Percentiles rank a stretch among this genome's conserved stretches.
phyloP scores from a whole-genome alignment of 2,329 filamentous ascomycete genomes.

The Scortechinia acanthostroma region DNA sequence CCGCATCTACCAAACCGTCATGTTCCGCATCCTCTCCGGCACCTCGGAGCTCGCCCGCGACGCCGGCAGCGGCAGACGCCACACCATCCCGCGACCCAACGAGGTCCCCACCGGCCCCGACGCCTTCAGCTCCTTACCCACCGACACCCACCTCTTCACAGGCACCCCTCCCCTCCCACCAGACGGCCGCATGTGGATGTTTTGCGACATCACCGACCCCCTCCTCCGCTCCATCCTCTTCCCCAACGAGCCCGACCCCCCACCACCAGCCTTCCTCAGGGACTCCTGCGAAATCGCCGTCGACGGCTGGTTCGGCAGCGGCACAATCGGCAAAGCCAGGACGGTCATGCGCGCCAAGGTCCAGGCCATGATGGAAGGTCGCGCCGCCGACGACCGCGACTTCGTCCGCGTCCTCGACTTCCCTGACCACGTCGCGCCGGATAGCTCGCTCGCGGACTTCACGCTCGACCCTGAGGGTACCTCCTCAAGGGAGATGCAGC shows the following conservation, averaged over 20 bases:
- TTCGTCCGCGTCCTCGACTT: background rate
- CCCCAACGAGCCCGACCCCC: background rate
- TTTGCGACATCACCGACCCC: slow-evolving; percentile 84
- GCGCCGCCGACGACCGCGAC: background rate
- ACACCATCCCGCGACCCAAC: background rate
- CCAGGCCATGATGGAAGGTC: background rate
- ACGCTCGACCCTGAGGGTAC: background rate
- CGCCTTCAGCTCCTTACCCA: slow-evolving; percentile 2
- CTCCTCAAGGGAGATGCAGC: background rate
- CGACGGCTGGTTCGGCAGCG: background rate
- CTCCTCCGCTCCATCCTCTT: slow-evolving; percentile 56
- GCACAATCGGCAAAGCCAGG: background rate
- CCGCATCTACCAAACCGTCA: slow-evolving; percentile 79
- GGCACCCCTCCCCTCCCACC: slow-evolving; percentile 60
- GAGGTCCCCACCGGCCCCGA: background rate
- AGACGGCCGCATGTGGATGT: slow-evolving; percentile 88
- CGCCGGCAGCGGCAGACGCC: background rate
- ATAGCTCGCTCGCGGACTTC: background rate
- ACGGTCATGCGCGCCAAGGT: background rate
- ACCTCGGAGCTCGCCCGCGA: slow-evolving; percentile 6
- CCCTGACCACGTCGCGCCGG: background rate
- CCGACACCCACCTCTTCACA: slow-evolving; percentile 68
- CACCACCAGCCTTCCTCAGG: background rate
- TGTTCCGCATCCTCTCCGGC: slow-evolving; percentile 66
- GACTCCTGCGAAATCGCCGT: background rate